Evolutionary conservation across 1,284 basidiomycete species (phyloP).

Genomic region (Cryptococcus sp.): DNA sequence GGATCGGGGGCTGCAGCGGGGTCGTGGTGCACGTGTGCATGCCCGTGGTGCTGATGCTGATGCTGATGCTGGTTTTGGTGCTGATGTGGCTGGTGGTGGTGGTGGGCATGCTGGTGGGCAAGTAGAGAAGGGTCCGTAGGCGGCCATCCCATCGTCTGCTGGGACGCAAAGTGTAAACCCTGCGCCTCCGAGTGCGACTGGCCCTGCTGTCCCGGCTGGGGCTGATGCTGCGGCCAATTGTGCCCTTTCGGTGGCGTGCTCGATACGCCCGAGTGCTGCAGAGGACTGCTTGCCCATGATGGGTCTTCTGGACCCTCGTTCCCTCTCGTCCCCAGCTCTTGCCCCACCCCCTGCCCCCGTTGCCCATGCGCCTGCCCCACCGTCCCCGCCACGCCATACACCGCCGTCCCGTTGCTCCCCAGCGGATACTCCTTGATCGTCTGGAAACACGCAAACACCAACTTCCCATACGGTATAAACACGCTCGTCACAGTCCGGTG

Average conservation of each 20-base stretch:
- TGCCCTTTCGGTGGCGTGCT: no score
- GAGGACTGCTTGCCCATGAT: background rate
- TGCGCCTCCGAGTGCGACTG: no score
- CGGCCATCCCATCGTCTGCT: background rate
- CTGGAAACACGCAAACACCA: constrained; percentile 53
- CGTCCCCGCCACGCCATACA: background rate
- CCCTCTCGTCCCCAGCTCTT: background rate
- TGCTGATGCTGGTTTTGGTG: background rate
- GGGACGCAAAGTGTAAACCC: no score
- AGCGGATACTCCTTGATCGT: constrained; percentile 69
- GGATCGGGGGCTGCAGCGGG: background rate
- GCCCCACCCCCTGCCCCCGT: background rate
- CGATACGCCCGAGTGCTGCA: background rate
- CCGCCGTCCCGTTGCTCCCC: background rate
- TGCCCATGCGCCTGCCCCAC: background rate
- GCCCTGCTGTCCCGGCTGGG: no score
- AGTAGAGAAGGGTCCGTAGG: background rate
- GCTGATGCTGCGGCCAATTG: no score
- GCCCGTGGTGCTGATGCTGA: background rate
- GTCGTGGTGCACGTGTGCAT: constrained; percentile 1
- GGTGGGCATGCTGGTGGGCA: background rate
- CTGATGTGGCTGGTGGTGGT: constrained; percentile 9
- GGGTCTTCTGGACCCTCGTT: background rate
- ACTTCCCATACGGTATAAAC: constrained; percentile 85
- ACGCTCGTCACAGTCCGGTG: constrained; percentile 72